These are phyloP conservation scores for Blyttiomyces sp. DNA, from an alignment of 371 early-diverging fungal genomes.

Conservation along the genomic window DNA sequence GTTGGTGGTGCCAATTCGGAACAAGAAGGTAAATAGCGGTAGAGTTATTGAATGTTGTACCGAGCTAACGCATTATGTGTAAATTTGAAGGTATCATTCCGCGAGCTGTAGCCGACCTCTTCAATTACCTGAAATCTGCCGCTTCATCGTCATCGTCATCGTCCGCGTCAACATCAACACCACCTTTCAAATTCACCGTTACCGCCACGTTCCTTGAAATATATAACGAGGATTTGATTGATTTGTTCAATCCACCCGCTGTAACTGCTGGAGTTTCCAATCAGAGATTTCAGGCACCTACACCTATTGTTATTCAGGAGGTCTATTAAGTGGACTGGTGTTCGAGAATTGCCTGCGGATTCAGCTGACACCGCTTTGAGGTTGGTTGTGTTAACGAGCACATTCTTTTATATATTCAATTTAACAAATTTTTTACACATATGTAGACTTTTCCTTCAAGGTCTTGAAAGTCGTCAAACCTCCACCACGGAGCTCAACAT, in stretches of 20 bases:
- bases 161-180: too few relatives aligned
- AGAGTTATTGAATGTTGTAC: background rate
- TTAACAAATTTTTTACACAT: background rate
- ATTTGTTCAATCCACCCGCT: constrained; percentile 13
- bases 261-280: too few relatives aligned
- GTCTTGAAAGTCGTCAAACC: constrained; percentile 80
- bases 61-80: background rate
- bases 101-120: constrained; percentile 74
- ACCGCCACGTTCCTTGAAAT: constrained; percentile 48
- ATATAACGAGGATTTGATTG: constrained; percentile 54
- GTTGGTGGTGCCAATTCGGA: background rate
- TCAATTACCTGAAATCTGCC: constrained; percentile 37
- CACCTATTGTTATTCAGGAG: constrained; percentile 63
- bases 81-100: constrained; percentile 86
- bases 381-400: constrained; percentile 34
- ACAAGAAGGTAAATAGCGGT: background rate
- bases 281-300: background rate
- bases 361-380: constrained; percentile 69
- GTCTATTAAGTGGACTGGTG: constrained; percentile 82
- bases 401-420: too few relatives aligned
- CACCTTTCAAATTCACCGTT: constrained; percentile 14
- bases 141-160: background rate
- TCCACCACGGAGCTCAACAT: constrained; percentile 94
- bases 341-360: constrained; percentile 65
- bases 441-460: constrained; percentile 6